A percentile compares a stretch with the other conserved stretches of the same genome.
Conservation (phyloP, 768 basidiomycete genomes). For the Tulasnella sp. region DNA sequence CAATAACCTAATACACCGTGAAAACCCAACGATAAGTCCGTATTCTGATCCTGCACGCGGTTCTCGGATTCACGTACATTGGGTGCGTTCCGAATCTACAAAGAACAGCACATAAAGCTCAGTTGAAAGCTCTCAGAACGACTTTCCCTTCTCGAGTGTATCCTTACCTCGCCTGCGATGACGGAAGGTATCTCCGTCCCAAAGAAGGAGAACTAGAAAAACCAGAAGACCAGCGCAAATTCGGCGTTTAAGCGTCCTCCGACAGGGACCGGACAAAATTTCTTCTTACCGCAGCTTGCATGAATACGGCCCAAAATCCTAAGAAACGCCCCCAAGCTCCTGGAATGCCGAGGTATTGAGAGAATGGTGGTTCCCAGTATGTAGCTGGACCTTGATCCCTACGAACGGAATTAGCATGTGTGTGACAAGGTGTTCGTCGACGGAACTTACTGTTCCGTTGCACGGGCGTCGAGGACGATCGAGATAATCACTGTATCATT, state of each 20-base stretch:
- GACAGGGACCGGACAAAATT: not conserved
- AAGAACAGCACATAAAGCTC: not conserved
- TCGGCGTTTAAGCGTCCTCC: not conserved
- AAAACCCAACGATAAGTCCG: not conserved
- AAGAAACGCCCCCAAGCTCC: constrained; percentile 59
- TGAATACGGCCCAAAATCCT: constrained; percentile 60
- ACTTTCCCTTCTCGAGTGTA: not conserved
- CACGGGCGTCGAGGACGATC: not conserved
- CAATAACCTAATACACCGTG: not conserved
- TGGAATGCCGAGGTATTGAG: constrained; percentile 49
- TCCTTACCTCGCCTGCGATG: constrained; percentile 23
- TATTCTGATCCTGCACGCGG: no score
- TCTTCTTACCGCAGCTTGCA: constrained; percentile 45
- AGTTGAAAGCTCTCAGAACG: not conserved
- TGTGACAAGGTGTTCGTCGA: not conserved
- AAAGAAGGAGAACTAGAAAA: constrained; percentile 1
- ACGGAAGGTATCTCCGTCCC: constrained; percentile 18
- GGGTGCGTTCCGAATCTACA: constrained; percentile 11
- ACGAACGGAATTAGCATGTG: not conserved
- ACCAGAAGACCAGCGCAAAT: not conserved
- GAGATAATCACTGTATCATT: no score
- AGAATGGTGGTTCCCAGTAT: constrained; percentile 48
- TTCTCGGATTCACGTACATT: not conserved
- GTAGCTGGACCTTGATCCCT: not conserved
- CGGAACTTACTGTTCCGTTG: no score